A percentile compares a stretch with the other conserved stretches of the same genome.
Evolutionary conservation across 2,329 filamentous ascomycete genomes (phyloP).

Genomic region (Chaetomiaceae sp.): DNA sequence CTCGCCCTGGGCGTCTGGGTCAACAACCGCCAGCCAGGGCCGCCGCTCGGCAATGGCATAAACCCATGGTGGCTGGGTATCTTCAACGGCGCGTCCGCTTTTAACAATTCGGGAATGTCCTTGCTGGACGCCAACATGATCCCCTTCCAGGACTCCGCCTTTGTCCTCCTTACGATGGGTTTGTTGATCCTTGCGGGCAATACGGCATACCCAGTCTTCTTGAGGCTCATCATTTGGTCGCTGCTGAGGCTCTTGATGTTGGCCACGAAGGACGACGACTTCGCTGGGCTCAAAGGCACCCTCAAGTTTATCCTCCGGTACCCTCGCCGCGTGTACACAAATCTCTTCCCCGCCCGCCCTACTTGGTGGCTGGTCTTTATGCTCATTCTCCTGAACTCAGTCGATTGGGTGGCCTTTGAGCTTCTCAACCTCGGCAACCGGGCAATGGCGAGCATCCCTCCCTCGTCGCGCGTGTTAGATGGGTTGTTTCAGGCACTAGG

Average conservation of each 20-base stretch:
- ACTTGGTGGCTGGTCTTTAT: conserved; percentile 64
- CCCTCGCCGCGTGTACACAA: conserved; percentile 56
- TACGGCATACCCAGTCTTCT: conserved; percentile 60
- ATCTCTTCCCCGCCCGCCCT: conserved; percentile 58
- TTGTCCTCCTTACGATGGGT: conserved; percentile 46
- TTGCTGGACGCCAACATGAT: conserved; percentile 63
- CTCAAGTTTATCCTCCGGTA: conserved; percentile 53
- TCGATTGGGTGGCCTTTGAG: conserved; percentile 64
- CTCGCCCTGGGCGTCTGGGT: conserved; percentile 58
- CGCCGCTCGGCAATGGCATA: conserved; percentile 49
- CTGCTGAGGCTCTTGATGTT: conserved; percentile 40
- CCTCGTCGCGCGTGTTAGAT: conserved; percentile 54
- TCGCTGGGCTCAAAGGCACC: conserved; percentile 44
- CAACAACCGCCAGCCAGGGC: conserved; percentile 51
- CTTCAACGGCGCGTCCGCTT: conserved; percentile 64
- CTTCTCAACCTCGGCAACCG: conserved; percentile 61
- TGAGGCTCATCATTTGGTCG: conserved; percentile 56
- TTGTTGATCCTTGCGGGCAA: conserved; percentile 60
- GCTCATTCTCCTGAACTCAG: conserved; percentile 55
- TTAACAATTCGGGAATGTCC: conserved; percentile 67
- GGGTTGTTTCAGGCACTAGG: conserved; percentile 61
- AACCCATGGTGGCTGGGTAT: conserved; percentile 65
- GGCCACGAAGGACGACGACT: conserved; percentile 36
- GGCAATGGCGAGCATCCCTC: conserved; percentile 48
- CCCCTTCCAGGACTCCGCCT: conserved; percentile 51